A percentile compares a stretch with the other conserved stretches of the same genome.
Evolutionary conservation across 1,284 basidiomycete genomes (phyloP).

Genomic region (Puccinia polysora): DNA sequence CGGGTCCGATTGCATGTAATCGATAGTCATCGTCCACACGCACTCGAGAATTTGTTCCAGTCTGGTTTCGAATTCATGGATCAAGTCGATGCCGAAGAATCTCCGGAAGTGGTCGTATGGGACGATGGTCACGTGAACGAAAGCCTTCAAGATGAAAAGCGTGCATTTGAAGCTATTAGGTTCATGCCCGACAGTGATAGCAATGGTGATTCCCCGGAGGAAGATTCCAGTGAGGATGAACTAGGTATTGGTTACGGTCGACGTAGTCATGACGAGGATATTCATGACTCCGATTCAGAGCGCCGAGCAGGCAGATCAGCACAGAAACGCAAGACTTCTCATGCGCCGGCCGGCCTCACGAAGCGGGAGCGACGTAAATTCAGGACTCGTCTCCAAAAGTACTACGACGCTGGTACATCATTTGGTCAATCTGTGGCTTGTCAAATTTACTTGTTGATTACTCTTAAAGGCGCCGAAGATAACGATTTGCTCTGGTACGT

Average conservation of each 20-base stretch:
- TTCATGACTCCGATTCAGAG: not conserved
- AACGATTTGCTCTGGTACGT: slow-evolving; percentile 84
- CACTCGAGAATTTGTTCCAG: slow-evolving; percentile 81
- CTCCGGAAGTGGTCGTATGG: slow-evolving; percentile 31
- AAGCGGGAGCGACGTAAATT: slow-evolving; percentile 52
- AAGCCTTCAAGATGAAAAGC: slow-evolving; percentile 13
- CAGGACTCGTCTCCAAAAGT: slow-evolving; percentile 65
- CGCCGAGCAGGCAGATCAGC: slow-evolving; percentile 2
- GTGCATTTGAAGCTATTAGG: slow-evolving; percentile 22
- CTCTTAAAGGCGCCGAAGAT: slow-evolving; percentile 79
- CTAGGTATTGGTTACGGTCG: slow-evolving; percentile 22
- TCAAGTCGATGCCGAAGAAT: not conserved
- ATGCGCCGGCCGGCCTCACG: not conserved
- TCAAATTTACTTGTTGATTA: slow-evolving; percentile 84
- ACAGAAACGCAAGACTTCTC: not conserved
- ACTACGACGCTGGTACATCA: slow-evolving; percentile 80
- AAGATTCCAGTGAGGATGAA: slow-evolving; percentile 30
- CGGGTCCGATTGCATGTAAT: slow-evolving; percentile 75
- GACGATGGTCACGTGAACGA: slow-evolving; percentile 25
- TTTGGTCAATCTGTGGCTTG: slow-evolving; percentile 84
- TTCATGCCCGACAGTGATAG: slow-evolving; percentile 26
- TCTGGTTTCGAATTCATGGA: slow-evolving; percentile 7
- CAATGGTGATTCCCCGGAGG: slow-evolving; percentile 12
- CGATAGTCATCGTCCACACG: slow-evolving; percentile 86
- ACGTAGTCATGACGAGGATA: slow-evolving; percentile 8